These are phyloP conservation scores for Kluyveromyces lactis DNA, from an alignment of 805 yeast species.

Conservation along the genomic window DNA sequence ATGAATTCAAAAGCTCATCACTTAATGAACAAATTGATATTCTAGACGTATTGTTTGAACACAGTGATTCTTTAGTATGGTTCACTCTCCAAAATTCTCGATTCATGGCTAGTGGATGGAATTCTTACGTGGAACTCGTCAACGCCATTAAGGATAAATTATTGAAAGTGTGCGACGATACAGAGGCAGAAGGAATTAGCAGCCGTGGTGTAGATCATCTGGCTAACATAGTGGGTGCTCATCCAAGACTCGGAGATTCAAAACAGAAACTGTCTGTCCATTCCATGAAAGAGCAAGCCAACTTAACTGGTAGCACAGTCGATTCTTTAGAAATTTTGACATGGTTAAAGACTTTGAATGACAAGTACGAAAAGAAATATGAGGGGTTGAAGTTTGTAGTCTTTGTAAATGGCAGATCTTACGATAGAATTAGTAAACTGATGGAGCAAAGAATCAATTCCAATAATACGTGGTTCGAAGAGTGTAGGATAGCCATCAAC, in stretches of 20 bases:
- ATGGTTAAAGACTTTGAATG: slow-evolving; percentile 46
- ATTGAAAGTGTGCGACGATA: slow-evolving; percentile 24
- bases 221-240: slow-evolving; percentile 70
- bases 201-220: slow-evolving; percentile 21
- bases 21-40: slow-evolving; percentile 8
- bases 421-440: slow-evolving; percentile 54
- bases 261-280: slow-evolving; percentile 48
- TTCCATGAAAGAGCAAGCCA: slow-evolving; percentile 64
- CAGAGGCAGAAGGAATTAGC: slow-evolving; percentile 20
- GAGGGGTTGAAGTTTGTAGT: slow-evolving; percentile 79
- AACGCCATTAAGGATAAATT: slow-evolving; percentile 37
- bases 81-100: slow-evolving; percentile 10
- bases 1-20: slow-evolving; percentile 4
- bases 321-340: slow-evolving; percentile 35
- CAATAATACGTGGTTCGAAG: slow-evolving; percentile 31
- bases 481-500: slow-evolving; percentile 58
- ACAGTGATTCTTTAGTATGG: slow-evolving; percentile 13
- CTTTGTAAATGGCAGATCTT: slow-evolving; percentile 76
- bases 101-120: slow-evolving; percentile 10
- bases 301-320: slow-evolving; percentile 41
- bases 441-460: slow-evolving; percentile 48
- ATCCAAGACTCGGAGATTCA: slow-evolving; percentile 78
- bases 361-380: slow-evolving; percentile 50
- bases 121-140: slow-evolving; percentile 34
- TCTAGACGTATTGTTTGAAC: slow-evolving; percentile 16